phyloP scores from a whole-genome alignment of 352 stramenopile species.

The Globisporangium echinulatum region DNA sequence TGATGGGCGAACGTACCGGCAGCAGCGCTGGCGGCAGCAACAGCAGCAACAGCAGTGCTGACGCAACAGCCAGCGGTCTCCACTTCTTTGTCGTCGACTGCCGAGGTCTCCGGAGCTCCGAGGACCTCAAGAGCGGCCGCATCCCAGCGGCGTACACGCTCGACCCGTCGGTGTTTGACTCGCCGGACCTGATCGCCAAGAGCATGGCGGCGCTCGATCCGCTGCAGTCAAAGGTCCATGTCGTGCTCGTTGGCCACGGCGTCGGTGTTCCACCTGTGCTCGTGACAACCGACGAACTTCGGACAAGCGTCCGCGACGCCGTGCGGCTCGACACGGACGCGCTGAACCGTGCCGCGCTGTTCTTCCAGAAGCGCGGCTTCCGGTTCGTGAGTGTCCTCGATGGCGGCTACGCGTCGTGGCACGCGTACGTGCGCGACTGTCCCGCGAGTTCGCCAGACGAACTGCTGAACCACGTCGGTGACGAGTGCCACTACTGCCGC shows the following conservation, averaged over 20 bases:
- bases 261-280: constrained; percentile 58
- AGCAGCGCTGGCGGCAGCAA: constrained; percentile 10
- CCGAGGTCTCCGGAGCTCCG: constrained; percentile 60
- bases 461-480: constrained; percentile 57
- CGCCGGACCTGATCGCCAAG: constrained; percentile 64
- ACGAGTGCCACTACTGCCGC: constrained; percentile 71
- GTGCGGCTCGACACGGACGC: constrained; percentile 58
- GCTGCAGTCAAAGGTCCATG: constrained; percentile 67
- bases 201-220: constrained; percentile 64
- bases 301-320: constrained; percentile 70
- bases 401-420: constrained; percentile 74
- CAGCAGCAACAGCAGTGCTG: not conserved
- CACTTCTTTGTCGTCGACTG: constrained; percentile 80
- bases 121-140: constrained; percentile 70
- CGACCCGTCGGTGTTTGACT: constrained; percentile 76
- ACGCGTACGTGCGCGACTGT: constrained; percentile 77
- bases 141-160: constrained; percentile 75
- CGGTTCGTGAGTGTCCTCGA: constrained; percentile 76
- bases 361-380: constrained; percentile 81
- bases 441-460: constrained; percentile 49
- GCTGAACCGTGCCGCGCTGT: constrained; percentile 70
- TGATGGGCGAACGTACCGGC: constrained; percentile 40
- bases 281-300: constrained; percentile 53
- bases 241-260: constrained; percentile 71
- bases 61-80: constrained; percentile 20